Conservation (phyloP, 78 protist species). For the Capsaspora owczarzaki region DNA sequence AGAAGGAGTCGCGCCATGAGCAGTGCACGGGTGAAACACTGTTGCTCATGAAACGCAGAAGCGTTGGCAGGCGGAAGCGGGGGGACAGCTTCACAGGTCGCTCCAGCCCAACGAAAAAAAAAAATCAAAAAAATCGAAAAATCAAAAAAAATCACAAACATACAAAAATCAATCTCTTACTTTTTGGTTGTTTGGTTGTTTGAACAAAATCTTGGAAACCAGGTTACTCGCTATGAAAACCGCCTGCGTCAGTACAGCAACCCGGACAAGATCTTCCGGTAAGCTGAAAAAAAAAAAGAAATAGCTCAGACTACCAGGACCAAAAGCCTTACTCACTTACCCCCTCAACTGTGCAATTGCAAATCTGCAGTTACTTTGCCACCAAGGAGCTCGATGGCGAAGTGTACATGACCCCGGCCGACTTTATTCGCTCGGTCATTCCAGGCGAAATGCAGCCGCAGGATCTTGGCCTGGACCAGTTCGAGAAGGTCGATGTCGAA, state of each 20-base stretch:
- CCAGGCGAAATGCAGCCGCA: not conserved
- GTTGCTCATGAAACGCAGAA: not conserved
- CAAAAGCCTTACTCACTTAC: not conserved
- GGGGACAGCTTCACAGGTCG: no score
- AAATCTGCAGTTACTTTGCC: not conserved
- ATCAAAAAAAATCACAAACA: no score
- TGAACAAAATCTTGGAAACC: not conserved
- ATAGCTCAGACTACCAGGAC: not conserved
- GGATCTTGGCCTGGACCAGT: not conserved
- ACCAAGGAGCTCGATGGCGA: not conserved
- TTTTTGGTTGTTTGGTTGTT: not conserved
- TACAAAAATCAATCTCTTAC: not conserved
- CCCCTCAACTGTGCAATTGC: not conserved
- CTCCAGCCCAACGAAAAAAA: no score
- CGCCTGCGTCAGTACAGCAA: not conserved
- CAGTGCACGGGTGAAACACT: not conserved
- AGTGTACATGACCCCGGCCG: not conserved
- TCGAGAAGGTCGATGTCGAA: not conserved
- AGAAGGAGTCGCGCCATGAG: not conserved
- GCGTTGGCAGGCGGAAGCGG: no score
- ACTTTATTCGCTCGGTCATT: not conserved
- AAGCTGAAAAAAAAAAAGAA: not conserved
- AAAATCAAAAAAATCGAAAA: not conserved
- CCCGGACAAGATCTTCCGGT: not conserved
- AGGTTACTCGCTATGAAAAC: not conserved